A percentile compares a stretch with the other conserved stretches of the same genome.
Conservation (phyloP, 495 filamentous ascomycete genomes). For the Beverwykella pulmonaria region DNA sequence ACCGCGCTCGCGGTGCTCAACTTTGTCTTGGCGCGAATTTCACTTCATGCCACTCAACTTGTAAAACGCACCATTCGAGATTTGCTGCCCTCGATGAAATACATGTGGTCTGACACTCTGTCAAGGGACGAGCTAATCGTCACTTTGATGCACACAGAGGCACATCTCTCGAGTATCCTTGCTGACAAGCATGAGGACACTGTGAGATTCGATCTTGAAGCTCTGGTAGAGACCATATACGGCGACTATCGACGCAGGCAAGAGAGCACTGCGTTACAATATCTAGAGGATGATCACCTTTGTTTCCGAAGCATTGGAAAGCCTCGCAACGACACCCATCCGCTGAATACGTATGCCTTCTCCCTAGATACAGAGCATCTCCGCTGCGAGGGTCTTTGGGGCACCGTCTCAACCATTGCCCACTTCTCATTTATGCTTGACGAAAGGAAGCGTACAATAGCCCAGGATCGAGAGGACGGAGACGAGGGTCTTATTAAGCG, state of each 20-base stretch:
- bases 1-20: conserved; percentile 76
- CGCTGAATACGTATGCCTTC: conserved; percentile 31
- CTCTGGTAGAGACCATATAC: conserved; percentile 53
- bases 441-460: conserved; percentile 11
- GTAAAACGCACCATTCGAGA: conserved; percentile 59
- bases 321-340: conserved; percentile 9
- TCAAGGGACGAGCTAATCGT: conserved; percentile 73
- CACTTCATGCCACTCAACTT: conserved; percentile 68
- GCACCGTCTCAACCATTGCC: conserved; percentile 28
- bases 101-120: conserved; percentile 72
- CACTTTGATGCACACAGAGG: conserved; percentile 66
- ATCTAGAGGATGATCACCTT: conserved; percentile 61
- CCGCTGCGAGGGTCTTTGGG: conserved; percentile 34
- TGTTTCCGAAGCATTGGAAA: conserved; percentile 29
- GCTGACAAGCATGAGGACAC: conserved; percentile 32
- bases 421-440: conserved; percentile 33
- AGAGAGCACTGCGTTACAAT: conserved; percentile 71
- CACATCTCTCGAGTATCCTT: conserved; percentile 57
- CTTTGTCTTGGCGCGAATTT: conserved; percentile 62
- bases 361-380: conserved; percentile 19
- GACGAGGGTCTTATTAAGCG: conserved; percentile 57
- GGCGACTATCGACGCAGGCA: conserved; percentile 72
- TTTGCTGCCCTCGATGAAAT: conserved; percentile 69
- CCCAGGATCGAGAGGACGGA: conserved; percentile 24
- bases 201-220: conserved; percentile 41